Evolutionary conservation across 1,284 basidiomycete genomes (phyloP).

Genomic region (Caloboletus inedulis): DNA sequence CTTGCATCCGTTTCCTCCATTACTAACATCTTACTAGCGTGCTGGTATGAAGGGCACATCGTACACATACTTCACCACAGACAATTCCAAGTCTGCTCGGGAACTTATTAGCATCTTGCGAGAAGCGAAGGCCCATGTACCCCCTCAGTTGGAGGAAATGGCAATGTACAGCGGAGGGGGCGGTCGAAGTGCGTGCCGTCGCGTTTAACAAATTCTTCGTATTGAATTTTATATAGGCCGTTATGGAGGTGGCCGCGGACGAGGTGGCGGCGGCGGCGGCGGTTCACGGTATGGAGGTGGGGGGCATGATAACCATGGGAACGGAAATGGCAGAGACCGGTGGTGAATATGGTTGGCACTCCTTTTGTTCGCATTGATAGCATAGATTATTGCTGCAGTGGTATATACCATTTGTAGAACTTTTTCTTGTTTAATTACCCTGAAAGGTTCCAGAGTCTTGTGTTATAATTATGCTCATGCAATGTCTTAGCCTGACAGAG

Average conservation of each 20-base stretch:
- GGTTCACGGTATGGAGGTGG: conserved; percentile 25
- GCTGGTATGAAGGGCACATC: conserved; percentile 88
- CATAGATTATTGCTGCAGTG: conserved; percentile 24
- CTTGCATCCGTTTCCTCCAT: not conserved
- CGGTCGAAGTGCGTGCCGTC: conserved; percentile 57
- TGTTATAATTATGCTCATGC: too few relatives aligned
- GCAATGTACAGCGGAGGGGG: conserved; percentile 78
- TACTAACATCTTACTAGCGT: conserved; percentile 47
- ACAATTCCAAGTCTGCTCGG: conserved; percentile 92
- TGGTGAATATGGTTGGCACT: conserved; percentile 17
- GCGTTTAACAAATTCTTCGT: not conserved
- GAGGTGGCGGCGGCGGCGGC: conserved; percentile 41
- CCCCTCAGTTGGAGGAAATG: conserved; percentile 94
- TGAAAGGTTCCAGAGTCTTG: not conserved
- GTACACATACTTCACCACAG: conserved; percentile 95
- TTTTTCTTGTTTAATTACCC: conserved; percentile 13
- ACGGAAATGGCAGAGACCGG: conserved; percentile 24
- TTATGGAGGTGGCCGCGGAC: conserved; percentile 52
- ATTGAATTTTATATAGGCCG: conserved; percentile 43
- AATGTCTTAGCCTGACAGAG: too few relatives aligned
- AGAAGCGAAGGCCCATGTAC: conserved; percentile 88
- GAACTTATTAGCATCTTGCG: conserved; percentile 87
- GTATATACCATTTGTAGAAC: conserved; percentile 28
- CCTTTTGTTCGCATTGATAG: conserved; percentile 12
- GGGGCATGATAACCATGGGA: conserved; percentile 21